Conservation (phyloP, 495 filamentous ascomycete genomes). For the Aspergillus biplanus region DNA sequence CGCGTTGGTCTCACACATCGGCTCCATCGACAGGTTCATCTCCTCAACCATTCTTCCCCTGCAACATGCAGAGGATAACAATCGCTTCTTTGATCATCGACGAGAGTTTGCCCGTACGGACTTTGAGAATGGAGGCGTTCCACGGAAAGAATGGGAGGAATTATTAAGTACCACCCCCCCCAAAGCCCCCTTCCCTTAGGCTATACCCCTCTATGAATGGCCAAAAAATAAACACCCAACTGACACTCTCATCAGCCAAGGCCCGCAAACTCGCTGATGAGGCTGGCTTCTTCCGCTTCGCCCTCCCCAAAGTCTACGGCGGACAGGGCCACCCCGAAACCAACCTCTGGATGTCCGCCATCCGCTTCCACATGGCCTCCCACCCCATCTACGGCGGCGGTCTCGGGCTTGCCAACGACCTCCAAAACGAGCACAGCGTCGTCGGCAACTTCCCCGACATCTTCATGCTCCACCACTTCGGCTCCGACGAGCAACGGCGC, state of each 20-base stretch:
- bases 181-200: conserved; percentile 19
- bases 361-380: conserved; percentile 58
- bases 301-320: conserved; percentile 56
- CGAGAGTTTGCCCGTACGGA: conserved; percentile 60
- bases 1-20: conserved; percentile 49
- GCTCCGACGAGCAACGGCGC: conserved; percentile 50
- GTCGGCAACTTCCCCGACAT: conserved; percentile 63
- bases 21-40: conserved; percentile 57
- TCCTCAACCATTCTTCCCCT: conserved; percentile 54
- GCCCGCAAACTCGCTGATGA: conserved; percentile 50
- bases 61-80: conserved; percentile 54
- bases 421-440: conserved; percentile 63
- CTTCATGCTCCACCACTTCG: conserved; percentile 60
- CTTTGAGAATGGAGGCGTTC: conserved; percentile 56
- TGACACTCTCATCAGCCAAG: conserved; percentile 25
- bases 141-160: conserved; percentile 58
- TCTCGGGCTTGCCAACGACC: conserved; percentile 61
- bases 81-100: conserved; percentile 65
- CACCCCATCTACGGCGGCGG: conserved; percentile 48
- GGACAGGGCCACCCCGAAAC: conserved; percentile 48
- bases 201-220: not conserved
- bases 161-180: conserved; percentile 40
- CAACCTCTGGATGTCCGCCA: conserved; percentile 64
- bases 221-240: not conserved
- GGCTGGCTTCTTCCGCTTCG: conserved; percentile 61